Evolutionary conservation across 371 early-diverging fungal species (phyloP).

Genomic region (Dinochytrium kinnereticum): DNA sequence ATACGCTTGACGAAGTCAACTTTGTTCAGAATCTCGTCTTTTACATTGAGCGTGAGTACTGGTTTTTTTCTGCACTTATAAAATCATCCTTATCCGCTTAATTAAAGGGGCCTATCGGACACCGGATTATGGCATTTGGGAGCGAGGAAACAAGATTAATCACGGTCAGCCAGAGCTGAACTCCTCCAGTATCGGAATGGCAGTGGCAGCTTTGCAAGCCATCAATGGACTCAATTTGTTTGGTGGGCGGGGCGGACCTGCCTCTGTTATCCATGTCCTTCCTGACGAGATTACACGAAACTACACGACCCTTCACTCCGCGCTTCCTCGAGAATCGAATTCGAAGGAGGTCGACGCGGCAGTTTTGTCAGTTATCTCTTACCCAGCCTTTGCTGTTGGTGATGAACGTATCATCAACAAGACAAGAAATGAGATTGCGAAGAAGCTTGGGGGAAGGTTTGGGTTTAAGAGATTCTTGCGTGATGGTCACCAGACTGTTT

Average conservation of each 20-base stretch:
- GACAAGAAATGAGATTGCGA: slow-evolving; percentile 77
- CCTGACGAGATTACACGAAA: slow-evolving; percentile 90
- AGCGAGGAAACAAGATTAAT: slow-evolving; percentile 89
- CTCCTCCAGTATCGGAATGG: slow-evolving; percentile 90
- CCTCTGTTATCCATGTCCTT: slow-evolving; percentile 80
- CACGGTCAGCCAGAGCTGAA: slow-evolving; percentile 89
- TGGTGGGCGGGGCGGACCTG: slow-evolving; percentile 80
- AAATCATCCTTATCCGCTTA: too few relatives aligned
- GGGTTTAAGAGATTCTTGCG: slow-evolving; percentile 89
- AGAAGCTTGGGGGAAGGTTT: slow-evolving; percentile 82
- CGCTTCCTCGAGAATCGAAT: slow-evolving; percentile 87
- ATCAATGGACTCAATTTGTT: slow-evolving; percentile 89
- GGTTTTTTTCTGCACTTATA: too few relatives aligned
- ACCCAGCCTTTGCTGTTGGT: slow-evolving; percentile 87
- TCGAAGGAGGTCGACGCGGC: slow-evolving; percentile 92
- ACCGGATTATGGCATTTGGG: slow-evolving; percentile 92
- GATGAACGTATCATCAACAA: slow-evolving; percentile 68
- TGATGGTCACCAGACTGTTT: slow-evolving; percentile 87
- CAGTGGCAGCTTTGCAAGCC: slow-evolving; percentile 83
- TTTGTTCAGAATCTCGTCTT: slow-evolving; percentile 91
- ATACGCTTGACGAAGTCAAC: slow-evolving; percentile 86
- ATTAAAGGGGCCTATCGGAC: slow-evolving; percentile 62
- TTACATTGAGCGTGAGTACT: slow-evolving; percentile 82
- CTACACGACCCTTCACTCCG: slow-evolving; percentile 77
- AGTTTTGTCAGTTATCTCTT: slow-evolving; percentile 83